These are phyloP conservation scores for Fraxinus greggii DNA, from an alignment of 305 asterid species.

Conservation along the genomic window DNA sequence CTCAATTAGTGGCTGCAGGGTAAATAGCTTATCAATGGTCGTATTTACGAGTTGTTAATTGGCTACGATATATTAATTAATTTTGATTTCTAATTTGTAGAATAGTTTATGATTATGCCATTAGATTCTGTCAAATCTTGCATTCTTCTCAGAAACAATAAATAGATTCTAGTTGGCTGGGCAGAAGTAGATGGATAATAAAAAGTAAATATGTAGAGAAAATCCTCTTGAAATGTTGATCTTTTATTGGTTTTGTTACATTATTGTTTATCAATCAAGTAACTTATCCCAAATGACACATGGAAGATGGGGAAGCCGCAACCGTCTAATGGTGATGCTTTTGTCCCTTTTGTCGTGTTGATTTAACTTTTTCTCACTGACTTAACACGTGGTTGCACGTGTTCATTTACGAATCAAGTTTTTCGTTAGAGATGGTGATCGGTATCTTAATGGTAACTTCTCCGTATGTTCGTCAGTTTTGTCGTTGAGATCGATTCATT, in stretches of 20 bases:
- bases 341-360: background rate
- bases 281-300: conserved; percentile 6
- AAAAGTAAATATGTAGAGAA: background rate
- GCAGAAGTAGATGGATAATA: background rate
- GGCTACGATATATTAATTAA: background rate
- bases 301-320: background rate
- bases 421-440: background rate
- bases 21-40: background rate
- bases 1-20: background rate
- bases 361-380: background rate
- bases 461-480: background rate
- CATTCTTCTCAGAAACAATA: background rate
- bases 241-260: background rate
- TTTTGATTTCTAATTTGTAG: background rate
- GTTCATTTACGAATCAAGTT: background rate
- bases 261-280: conserved; percentile 13
- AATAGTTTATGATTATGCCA: conserved; percentile 15
- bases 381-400: background rate
- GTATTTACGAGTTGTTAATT: background rate
- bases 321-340: background rate
- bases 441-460: background rate
- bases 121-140: conserved; percentile 10
- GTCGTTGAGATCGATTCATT: background rate
- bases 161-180: conserved; percentile 4
- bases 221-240: background rate